These are phyloP conservation scores for Phytopythium mirpurense DNA, from an alignment of 352 stramenopile genomes.

Conservation along the genomic window DNA sequence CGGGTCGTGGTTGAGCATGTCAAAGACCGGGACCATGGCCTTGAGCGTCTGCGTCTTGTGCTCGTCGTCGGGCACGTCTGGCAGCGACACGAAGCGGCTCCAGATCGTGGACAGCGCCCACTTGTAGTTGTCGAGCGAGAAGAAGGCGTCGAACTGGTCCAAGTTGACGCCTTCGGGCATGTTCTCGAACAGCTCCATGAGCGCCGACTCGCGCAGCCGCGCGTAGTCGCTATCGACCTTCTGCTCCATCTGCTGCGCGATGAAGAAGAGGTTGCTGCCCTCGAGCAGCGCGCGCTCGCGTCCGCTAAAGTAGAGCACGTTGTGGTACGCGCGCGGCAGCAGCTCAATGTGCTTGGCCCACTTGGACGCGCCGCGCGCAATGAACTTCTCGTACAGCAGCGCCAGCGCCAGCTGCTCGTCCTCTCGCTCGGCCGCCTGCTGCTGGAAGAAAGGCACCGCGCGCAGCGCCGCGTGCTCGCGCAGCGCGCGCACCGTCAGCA, in stretches of 20 bases:
- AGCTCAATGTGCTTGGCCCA: conserved; percentile 66
- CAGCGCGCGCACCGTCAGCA: conserved; percentile 47
- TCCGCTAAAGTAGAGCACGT: conserved; percentile 56
- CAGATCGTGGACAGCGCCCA: conserved; percentile 85
- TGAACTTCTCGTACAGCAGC: conserved; percentile 67
- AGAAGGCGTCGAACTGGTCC: conserved; percentile 28
- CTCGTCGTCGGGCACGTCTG: conserved; percentile 17
- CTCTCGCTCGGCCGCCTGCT: conserved; percentile 33
- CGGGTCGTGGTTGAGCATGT: conserved; percentile 85
- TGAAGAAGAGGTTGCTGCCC: conserved; percentile 59
- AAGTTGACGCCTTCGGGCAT: conserved; percentile 20
- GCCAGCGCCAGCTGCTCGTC: conserved; percentile 65
- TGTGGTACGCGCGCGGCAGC: conserved; percentile 58
- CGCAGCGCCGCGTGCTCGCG: conserved; percentile 25
- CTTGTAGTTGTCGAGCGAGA: conserved; percentile 71
- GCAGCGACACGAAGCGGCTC: conserved; percentile 78
- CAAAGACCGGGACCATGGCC: conserved; percentile 81
- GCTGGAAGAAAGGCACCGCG: conserved; percentile 44
- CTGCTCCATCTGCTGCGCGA: conserved; percentile 57
- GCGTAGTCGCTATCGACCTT: conserved; percentile 54
- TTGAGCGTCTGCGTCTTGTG: conserved; percentile 43
- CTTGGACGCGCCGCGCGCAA: conserved; percentile 32
- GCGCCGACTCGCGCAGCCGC: conserved; percentile 25
- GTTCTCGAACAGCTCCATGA: conserved; percentile 50
- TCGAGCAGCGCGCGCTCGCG: conserved; percentile 32